Evolutionary conservation across 1,139 yeast genomes (phyloP).

Genomic region (Geotrichum candidum): DNA sequence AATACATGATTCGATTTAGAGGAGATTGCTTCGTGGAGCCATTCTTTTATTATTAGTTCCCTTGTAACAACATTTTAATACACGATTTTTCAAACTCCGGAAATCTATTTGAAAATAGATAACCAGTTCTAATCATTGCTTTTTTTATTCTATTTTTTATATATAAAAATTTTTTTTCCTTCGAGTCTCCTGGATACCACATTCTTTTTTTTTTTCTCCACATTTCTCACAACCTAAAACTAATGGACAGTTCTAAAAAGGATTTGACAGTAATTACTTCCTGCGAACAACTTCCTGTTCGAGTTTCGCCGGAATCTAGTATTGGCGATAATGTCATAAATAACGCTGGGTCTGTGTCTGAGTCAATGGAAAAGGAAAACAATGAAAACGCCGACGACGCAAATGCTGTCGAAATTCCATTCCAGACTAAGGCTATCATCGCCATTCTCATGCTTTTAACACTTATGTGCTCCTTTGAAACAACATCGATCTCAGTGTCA

Average conservation of each 20-base stretch:
- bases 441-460: constrained; percentile 22
- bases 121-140: background rate
- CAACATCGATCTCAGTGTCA: constrained; percentile 28
- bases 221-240: background rate
- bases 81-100: background rate
- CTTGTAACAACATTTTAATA: background rate
- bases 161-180: background rate
- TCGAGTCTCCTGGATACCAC: background rate
- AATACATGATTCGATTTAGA: background rate
- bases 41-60: background rate
- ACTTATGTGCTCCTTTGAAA: constrained; percentile 26
- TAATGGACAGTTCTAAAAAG: background rate
- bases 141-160: background rate
- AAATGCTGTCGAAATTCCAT: constrained; percentile 4
- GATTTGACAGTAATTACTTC: background rate
- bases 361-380: background rate
- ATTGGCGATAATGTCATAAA: background rate
- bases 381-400: background rate
- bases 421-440: constrained; percentile 17
- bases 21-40: background rate
- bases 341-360: background rate
- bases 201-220: background rate
- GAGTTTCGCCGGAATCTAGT: background rate
- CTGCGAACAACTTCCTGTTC: background rate
- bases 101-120: background rate